Evolutionary conservation across 2,329 filamentous ascomycete species (phyloP).

Genomic region (Drechslera avenae): DNA sequence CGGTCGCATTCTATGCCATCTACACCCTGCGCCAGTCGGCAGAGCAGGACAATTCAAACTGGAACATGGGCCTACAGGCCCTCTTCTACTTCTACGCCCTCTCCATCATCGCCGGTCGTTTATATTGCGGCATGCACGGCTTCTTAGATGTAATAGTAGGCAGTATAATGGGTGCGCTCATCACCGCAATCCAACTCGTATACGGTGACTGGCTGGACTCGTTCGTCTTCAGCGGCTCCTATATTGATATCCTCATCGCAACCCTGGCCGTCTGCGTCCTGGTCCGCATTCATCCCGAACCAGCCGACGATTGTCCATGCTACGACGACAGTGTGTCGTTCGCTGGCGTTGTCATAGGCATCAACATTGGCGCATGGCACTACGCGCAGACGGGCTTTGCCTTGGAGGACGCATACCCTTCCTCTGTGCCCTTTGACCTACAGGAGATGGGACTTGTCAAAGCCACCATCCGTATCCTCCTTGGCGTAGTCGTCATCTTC

Average conservation of each 20-base stretch:
- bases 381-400: conserved; percentile 65
- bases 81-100: conserved; percentile 82
- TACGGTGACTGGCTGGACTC: conserved; percentile 67
- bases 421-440: conserved; percentile 68
- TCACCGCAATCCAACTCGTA: conserved; percentile 61
- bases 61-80: conserved; percentile 67
- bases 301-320: conserved; percentile 94
- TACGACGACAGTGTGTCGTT: conserved; percentile 97
- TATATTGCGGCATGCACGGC: conserved; percentile 99
- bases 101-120: conserved; percentile 86
- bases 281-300: conserved; percentile 90
- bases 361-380: conserved; percentile 84
- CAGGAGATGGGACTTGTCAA: conserved; percentile 68
- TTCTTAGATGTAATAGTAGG: conserved; percentile 90
- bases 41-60: conserved; percentile 64
- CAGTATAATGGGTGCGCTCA: conserved; percentile 72
- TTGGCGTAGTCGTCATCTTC: conserved; percentile 85
- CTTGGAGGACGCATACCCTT: conserved; percentile 60
- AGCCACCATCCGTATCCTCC: conserved; percentile 69
- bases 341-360: conserved; percentile 84
- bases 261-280: conserved; percentile 72
- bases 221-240: conserved; percentile 63
- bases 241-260: conserved; percentile 67
- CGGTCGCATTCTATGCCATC: conserved; percentile 84
- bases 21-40: conserved; percentile 70